Percentiles rank a stretch among this genome's conserved stretches.
phyloP scores from a whole-genome alignment of 2,329 filamentous ascomycete species.

The Amesomyces nigricolor region DNA sequence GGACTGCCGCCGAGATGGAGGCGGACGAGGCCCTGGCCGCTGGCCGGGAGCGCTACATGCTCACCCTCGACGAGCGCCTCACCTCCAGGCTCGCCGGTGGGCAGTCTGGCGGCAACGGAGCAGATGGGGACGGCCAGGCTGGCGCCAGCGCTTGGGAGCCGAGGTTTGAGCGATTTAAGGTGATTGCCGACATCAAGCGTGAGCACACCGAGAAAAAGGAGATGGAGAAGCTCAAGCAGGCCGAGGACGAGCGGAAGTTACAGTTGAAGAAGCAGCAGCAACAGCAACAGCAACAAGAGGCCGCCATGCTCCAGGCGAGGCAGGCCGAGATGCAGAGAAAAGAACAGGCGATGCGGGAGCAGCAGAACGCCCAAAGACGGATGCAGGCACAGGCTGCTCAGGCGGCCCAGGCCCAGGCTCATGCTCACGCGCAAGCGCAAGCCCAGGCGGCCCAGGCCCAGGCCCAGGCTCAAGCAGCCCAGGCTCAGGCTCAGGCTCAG shows the following conservation, averaged over 20 bases:
- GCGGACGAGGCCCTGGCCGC: slow-evolving; percentile 90
- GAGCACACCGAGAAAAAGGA: slow-evolving; percentile 72
- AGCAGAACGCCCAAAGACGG: slow-evolving; percentile 28
- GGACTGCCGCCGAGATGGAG: slow-evolving; percentile 89
- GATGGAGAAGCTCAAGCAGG: slow-evolving; percentile 65
- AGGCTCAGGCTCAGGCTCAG: slow-evolving; percentile 23
- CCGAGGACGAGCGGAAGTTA: slow-evolving; percentile 52
- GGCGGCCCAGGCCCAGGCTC: slow-evolving; percentile 27
- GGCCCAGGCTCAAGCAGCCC: slow-evolving; percentile 27
- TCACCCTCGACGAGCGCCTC: slow-evolving; percentile 80
- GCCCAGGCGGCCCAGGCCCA: slow-evolving; percentile 26
- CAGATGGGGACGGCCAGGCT: slow-evolving; percentile 68
- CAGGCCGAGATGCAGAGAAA: slow-evolving; percentile 39
- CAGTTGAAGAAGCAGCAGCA: slow-evolving; percentile 45
- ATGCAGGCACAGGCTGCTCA: slow-evolving; percentile 22
- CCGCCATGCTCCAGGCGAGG: slow-evolving; percentile 30
- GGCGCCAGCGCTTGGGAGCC: slow-evolving; percentile 72
- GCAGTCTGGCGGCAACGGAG: slow-evolving; percentile 51
- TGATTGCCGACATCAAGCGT: slow-evolving; percentile 75
- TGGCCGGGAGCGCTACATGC: slow-evolving; percentile 86
- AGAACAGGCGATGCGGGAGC: slow-evolving; percentile 30
- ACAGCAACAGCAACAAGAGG: slow-evolving; percentile 41
- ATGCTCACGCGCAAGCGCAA: slow-evolving; percentile 24
- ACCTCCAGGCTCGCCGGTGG: slow-evolving; percentile 53
- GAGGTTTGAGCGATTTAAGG: slow-evolving; percentile 86